Conservation (phyloP, 2,329 filamentous ascomycete genomes). For the Dryadomyces quercivorus region DNA sequence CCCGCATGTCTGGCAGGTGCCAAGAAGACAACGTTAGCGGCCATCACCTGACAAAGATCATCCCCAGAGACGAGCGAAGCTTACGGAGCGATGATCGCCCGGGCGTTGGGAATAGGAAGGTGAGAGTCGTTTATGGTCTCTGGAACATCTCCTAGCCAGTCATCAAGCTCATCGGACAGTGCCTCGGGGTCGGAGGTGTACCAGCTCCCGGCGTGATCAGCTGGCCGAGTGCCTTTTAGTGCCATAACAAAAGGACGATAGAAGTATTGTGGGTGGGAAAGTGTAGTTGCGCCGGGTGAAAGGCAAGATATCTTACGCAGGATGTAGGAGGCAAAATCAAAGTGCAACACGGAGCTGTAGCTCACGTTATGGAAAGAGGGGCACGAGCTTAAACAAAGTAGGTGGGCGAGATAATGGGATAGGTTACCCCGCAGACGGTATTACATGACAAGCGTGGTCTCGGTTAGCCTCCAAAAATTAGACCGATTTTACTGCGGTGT, state of each 20-base stretch:
- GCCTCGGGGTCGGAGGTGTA: slow-evolving; percentile 51
- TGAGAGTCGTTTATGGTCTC: slow-evolving; percentile 42
- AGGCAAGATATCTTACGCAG: not conserved
- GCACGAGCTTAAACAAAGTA: too few relatives aligned
- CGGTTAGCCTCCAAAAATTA: too few relatives aligned
- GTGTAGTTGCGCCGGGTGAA: not conserved
- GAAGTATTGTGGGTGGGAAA: not conserved
- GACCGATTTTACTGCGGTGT: too few relatives aligned
- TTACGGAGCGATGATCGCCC: slow-evolving; percentile 88
- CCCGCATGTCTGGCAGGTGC: slow-evolving; percentile 68
- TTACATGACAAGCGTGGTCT: too few relatives aligned
- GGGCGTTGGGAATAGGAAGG: slow-evolving; percentile 61
- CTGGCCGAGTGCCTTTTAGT: slow-evolving; percentile 9
- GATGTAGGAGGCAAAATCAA: not conserved
- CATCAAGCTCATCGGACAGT: slow-evolving; percentile 60
- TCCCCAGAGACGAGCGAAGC: slow-evolving; percentile 18
- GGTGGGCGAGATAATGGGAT: too few relatives aligned
- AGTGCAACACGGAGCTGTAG: too few relatives aligned
- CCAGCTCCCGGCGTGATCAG: slow-evolving; percentile 71
- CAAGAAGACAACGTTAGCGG: slow-evolving; percentile 1
- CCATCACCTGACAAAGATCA: not conserved
- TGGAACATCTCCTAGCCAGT: slow-evolving; percentile 63
- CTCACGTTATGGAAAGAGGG: too few relatives aligned
- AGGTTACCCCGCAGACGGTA: too few relatives aligned
- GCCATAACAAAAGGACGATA: too few relatives aligned